Conservation (phyloP, 352 stramenopile genomes). For the Pythium folliculosum region DNA sequence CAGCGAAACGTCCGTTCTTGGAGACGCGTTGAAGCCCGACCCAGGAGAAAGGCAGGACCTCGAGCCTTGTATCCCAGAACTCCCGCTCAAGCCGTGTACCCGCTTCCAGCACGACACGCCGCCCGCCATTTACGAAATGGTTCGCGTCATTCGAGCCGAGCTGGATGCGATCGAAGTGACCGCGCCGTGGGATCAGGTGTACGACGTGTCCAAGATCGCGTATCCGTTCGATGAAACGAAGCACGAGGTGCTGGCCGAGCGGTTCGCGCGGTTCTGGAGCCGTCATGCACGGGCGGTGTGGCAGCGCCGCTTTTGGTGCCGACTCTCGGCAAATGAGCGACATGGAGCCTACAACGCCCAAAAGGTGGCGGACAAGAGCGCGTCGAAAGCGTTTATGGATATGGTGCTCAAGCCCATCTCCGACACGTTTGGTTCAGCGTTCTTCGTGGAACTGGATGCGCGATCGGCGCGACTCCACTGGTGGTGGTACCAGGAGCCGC, state of each 20-base stretch:
- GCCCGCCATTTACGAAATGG: neutral
- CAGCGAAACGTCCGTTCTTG: no score
- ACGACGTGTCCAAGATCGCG: neutral
- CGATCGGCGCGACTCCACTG: neutral
- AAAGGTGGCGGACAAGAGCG: neutral
- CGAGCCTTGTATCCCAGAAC: neutral
- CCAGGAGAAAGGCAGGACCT: neutral
- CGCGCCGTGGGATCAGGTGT: constrained; percentile 1
- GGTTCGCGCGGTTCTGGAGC: neutral
- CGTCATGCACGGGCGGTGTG: neutral
- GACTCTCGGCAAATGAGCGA: neutral
- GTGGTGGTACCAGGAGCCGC: constrained; percentile 10
- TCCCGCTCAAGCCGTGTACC: neutral
- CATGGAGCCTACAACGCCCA: neutral
- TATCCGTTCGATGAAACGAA: constrained; percentile 15
- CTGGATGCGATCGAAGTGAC: neutral
- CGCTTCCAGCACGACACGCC: neutral
- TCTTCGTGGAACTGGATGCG: constrained; percentile 11
- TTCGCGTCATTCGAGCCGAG: neutral
- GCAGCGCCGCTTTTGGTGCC: constrained; percentile 8
- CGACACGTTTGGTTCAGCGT: neutral
- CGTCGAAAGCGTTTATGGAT: neutral
- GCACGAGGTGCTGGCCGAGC: neutral
- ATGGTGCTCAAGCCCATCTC: constrained; percentile 1
- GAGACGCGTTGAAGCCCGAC: neutral